A percentile compares a stretch with the other conserved stretches of the same genome.
Evolutionary conservation across 1,284 basidiomycete genomes (phyloP).

Genomic region (Trichosporon sp.): DNA sequence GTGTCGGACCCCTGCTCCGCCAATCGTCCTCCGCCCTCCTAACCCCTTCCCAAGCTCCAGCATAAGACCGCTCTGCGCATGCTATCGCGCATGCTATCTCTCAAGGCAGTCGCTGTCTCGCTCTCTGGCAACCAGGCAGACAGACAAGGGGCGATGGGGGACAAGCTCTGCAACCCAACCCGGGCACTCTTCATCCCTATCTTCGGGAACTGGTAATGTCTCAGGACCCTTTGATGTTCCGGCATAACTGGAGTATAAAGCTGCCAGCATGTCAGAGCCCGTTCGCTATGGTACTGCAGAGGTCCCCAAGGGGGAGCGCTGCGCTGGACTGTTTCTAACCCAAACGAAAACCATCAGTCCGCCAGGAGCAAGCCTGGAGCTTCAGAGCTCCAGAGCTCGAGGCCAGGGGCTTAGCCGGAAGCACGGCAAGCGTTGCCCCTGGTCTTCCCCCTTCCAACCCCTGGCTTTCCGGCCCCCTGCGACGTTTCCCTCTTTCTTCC

Average conservation of each 20-base stretch:
- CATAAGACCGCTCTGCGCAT: no score
- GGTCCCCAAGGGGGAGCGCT: no score
- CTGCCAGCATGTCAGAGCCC: background rate
- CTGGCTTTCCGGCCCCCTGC: background rate
- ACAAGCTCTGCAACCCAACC: slow-evolving; percentile 1
- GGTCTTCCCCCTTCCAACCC: background rate
- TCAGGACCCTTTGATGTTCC: background rate
- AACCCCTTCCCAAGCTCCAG: no score
- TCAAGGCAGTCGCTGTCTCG: no score
- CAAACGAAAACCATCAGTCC: background rate
- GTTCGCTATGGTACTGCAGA: no score
- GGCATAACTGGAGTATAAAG: background rate
- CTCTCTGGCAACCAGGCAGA: no score
- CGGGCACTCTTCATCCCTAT: background rate
- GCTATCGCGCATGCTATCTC: no score
- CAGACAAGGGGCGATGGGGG: no score
- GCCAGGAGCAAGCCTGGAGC: no score
- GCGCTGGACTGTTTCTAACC: background rate
- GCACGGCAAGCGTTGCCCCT: background rate
- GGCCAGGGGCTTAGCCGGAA: background rate
- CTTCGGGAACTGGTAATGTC: slow-evolving; percentile 12
- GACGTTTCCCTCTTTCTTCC: background rate
- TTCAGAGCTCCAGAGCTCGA: background rate
- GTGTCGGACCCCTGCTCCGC: no score
- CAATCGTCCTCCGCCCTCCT: background rate